Base-by-base conservation (phyloP, 768 basidiomycete species). In the Phylloporus sp. region DNA sequence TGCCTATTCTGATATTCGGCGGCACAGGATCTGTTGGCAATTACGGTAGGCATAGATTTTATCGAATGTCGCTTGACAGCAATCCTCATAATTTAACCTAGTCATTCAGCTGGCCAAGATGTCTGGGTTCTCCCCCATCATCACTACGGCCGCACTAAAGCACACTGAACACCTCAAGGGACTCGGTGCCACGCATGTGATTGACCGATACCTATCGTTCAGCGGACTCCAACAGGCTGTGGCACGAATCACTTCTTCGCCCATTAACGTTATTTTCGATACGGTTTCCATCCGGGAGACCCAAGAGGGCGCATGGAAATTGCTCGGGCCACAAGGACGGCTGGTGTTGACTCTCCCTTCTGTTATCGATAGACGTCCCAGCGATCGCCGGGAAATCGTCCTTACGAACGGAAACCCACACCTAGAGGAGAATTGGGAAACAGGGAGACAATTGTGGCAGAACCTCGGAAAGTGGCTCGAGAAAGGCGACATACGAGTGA, bases 1-100 rank as follows among this genome's bases (percentile, higher is more conserved):
- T 70, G 45, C 73, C 79, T 1, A 71, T 80, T 38, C 51, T 81
- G 28, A 71, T 81, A 47, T 62, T 78, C 16, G 80, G 79, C 28
- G 79, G 79, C 6, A 60, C 72, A 24, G 72, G 73, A 39, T 78
- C 76, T 34, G 75, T 79, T 3, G 79, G 80, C 34, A 77, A 80
- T 70, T 74, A 68, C 27, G 75, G 79, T 76, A 63, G 56, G 71
- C 56, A 53, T 42, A 48, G 50, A 51, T 38, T 26, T 26, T 31
- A 50, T 58, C 49, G 48, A 40, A 12, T 11, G 12, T 42, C 24
- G 32, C 34, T 26, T 54, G 54, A 56, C 39, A 32, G 0, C 36
- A 23, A 57, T 44, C 43, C 58, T 64, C 58, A 68, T 35, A 16
- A 3, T 38, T 55, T 52, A n/a, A n/a, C 53, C 36, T 51, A 75